Evolutionary conservation across 768 basidiomycete species (phyloP).

Genomic region (Podaxis sp.): DNA sequence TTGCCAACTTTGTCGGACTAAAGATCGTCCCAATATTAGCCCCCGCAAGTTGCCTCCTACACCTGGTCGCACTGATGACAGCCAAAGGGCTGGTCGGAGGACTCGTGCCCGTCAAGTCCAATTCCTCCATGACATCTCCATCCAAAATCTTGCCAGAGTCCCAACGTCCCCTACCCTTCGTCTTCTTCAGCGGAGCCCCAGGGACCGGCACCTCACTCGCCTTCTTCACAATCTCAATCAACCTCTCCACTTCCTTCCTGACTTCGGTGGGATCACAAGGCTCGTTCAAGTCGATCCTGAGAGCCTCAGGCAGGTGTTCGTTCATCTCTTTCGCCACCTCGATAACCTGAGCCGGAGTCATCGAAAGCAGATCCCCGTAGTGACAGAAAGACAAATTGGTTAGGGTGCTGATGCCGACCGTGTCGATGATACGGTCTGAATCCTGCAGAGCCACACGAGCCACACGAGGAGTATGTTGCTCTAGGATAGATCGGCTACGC

Average conservation of each 20-base stretch:
- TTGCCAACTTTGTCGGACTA: slow-evolving; percentile 18
- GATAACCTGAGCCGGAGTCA: slow-evolving; percentile 52
- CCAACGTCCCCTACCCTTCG: slow-evolving; percentile 18
- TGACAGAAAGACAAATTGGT: slow-evolving; percentile 62
- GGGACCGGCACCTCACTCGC: slow-evolving; percentile 21
- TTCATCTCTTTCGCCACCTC: slow-evolving; percentile 53
- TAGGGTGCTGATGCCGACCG: slow-evolving; percentile 61
- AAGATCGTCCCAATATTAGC: slow-evolving; percentile 17
- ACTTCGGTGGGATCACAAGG: slow-evolving; percentile 34
- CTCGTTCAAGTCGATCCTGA: slow-evolving; percentile 41
- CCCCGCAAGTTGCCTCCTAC: slow-evolving; percentile 14
- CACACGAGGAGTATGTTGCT: background rate
- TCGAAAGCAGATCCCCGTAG: slow-evolving; percentile 66
- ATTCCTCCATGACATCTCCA: slow-evolving; percentile 6
- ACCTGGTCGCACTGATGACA: slow-evolving; percentile 16
- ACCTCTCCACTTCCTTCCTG: slow-evolving; percentile 49
- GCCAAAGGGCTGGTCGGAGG: slow-evolving; percentile 35
- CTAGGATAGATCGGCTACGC: background rate
- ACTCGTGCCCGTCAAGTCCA: slow-evolving; percentile 17
- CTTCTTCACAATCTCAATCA: slow-evolving; percentile 49
- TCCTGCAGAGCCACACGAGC: slow-evolving; percentile 55
- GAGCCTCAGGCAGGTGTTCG: slow-evolving; percentile 43
- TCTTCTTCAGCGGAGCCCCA: slow-evolving; percentile 31
- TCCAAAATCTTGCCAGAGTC: slow-evolving; percentile 6
- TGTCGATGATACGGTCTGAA: slow-evolving; percentile 46